These are phyloP conservation scores for Linnemannia zychae DNA, from an alignment of 192 early-diverging fungal species.

Conservation along the genomic window DNA sequence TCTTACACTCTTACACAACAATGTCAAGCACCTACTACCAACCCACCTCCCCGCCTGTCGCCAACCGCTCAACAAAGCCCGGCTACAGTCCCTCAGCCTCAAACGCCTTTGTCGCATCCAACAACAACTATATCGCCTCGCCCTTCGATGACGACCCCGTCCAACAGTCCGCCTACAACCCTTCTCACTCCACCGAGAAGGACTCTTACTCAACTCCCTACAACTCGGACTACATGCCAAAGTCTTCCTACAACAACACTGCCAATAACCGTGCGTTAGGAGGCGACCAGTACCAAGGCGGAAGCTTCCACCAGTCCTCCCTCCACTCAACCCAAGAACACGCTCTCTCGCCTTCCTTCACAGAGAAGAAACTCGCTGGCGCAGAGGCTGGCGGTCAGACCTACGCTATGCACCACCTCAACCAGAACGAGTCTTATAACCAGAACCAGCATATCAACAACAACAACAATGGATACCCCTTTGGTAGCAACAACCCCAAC, in stretches of 20 bases:
- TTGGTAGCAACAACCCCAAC: constrained; percentile 10
- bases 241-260: constrained; percentile 1
- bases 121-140: constrained; percentile 30
- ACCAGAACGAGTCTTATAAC: constrained; percentile 12
- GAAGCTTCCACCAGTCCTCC: constrained; percentile 13
- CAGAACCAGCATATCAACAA: constrained; percentile 5
- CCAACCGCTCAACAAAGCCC: constrained; percentile 14
- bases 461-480: background rate
- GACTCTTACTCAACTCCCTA: constrained; percentile 23
- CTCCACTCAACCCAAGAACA: constrained; percentile 36
- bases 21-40: constrained; percentile 16
- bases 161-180: constrained; percentile 4
- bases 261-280: background rate
- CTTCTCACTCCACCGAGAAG: constrained; percentile 18
- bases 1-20: background rate
- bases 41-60: constrained; percentile 14
- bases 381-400: constrained; percentile 24
- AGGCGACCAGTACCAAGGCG: background rate
- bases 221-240: constrained; percentile 31
- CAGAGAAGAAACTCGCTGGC: constrained; percentile 30
- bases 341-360: constrained; percentile 29
- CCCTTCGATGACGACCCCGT: constrained; percentile 26
- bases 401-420: constrained; percentile 48
- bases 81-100: constrained; percentile 11
- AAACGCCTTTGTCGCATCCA: constrained; percentile 15